Evolutionary conservation across 2,329 filamentous ascomycete genomes (phyloP), one percentile per base, ranked within the genome.

Genomic region (Ophiostoma novo-ulmi): DNA sequence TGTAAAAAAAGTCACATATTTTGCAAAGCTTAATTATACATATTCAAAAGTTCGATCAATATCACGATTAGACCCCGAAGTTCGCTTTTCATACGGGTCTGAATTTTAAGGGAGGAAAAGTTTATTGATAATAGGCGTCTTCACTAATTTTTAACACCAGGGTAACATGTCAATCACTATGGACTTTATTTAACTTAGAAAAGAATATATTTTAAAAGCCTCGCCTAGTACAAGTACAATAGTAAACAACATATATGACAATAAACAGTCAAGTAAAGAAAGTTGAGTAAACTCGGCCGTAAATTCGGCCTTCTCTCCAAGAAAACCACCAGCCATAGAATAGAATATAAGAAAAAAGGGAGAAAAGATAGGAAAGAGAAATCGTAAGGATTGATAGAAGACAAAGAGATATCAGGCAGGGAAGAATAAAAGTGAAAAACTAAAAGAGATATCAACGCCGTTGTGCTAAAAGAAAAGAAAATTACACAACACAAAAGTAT

Each of bases 401-500:
- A 67, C 41, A 67, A 41, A 52, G 55, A 44, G 26, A 69, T 71
- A 70, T 70, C 63, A 22, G n/a, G 36, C 36, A 36, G 36, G 39
- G 11, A 5, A 61, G 20, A 67, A 52, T n/a, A 22, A 69, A 69
- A 69, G 17, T 67, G 14, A 65, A 44, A 58, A 67, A 22, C 22
- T 31, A 31, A 67, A 69, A 61, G 67, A 73, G 67, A 73, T 70
- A 71, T 70, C 52, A 73, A 73, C 73, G 73, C 73, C 73, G 71
- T 26, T 22, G 61, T 67, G 39, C 52, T 69, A 26, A 55, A 68
- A 65, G 55, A 65, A 65, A 39, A 70, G 17, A 65, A 10, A 36
- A 65, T 7, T 39, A 67, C 36, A 63, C 44, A 61, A 55, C 13
- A 38, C 26, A 66, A 65, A 64, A 69, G 36, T 31, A 41, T 68